Percentiles rank a stretch among this genome's conserved stretches.
These are phyloP conservation scores for Pseudodiploospora longispora DNA, from an alignment of 2,329 filamentous ascomycete genomes.

Conservation along the genomic window DNA sequence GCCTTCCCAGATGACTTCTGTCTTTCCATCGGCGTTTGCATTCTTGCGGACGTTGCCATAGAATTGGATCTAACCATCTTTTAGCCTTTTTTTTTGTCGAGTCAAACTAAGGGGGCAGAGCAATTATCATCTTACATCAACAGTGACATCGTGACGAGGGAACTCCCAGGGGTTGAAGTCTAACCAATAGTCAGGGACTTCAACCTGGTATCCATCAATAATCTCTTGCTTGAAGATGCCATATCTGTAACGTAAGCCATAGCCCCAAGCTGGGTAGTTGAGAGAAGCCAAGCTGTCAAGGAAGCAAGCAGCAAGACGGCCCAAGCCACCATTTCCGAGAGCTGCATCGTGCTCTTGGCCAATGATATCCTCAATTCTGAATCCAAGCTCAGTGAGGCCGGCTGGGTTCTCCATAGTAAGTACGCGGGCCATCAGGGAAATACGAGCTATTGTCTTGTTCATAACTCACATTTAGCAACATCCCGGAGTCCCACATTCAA, in stretches of 20 bases:
- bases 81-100: neutral
- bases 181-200: constrained; percentile 97
- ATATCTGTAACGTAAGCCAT: constrained; percentile 90
- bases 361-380: constrained; percentile 94
- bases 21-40: constrained; percentile 69
- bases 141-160: constrained; percentile 85
- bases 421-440: neutral
- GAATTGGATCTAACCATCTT: constrained; percentile 65
- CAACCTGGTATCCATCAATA: constrained; percentile 93
- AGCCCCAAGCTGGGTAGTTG: constrained; percentile 96
- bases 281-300: constrained; percentile 91
- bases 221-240: constrained; percentile 99
- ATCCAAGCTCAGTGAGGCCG: constrained; percentile 81
- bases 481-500: constrained; percentile 88
- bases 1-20: constrained; percentile 72
- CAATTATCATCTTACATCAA: constrained; percentile 52
- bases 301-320: constrained; percentile 91
- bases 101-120: neutral
- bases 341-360: constrained; percentile 93
- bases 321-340: constrained; percentile 90
- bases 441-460: too few relatives aligned
- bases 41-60: constrained; percentile 75
- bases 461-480: constrained; percentile 60
- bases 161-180: constrained; percentile 99
- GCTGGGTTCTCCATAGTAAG: constrained; percentile 37